phyloP scores from a whole-genome alignment of 2,329 filamentous ascomycete genomes.

The Epichloe aotearoae region DNA sequence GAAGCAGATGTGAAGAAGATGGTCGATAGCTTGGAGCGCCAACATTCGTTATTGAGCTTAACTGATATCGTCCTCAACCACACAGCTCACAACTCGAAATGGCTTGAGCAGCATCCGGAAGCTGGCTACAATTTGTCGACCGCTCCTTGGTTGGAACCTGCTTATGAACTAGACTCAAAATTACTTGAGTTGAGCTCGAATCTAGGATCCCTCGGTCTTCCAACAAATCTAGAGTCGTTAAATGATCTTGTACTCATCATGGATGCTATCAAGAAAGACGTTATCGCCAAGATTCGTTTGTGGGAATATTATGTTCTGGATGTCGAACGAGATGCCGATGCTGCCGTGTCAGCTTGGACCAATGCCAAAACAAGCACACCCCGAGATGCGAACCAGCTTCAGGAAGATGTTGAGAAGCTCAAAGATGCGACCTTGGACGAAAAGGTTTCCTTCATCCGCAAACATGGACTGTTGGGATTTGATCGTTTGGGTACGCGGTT shows the following conservation, averaged over 20 bases:
- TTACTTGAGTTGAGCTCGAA: conserved; percentile 65
- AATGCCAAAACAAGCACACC: conserved; percentile 43
- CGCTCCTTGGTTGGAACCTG: conserved; percentile 62
- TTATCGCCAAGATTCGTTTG: conserved; percentile 62
- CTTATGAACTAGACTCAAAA: conserved; percentile 46
- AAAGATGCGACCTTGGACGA: conserved; percentile 31
- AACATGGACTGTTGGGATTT: conserved; percentile 56
- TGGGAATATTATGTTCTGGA: conserved; percentile 93
- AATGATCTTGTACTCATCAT: conserved; percentile 72
- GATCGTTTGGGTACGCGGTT: conserved; percentile 72
- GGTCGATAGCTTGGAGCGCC: conserved; percentile 67
- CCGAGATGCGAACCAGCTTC: conserved; percentile 24
- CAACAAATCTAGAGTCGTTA: conserved; percentile 54
- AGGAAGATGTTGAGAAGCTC: conserved; percentile 32
- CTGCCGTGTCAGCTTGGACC: conserved; percentile 59
- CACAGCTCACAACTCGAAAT: conserved; percentile 88
- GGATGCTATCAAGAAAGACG: conserved; percentile 68
- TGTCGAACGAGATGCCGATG: conserved; percentile 57
- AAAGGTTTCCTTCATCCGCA: conserved; percentile 49
- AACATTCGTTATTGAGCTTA: conserved; percentile 73
- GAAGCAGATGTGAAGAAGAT: conserved; percentile 69
- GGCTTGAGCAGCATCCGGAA: conserved; percentile 89
- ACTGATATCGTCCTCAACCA: conserved; percentile 98
- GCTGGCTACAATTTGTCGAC: conserved; percentile 90
- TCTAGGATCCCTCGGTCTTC: conserved; percentile 58